A percentile compares a stretch with the other conserved stretches of the same genome.
phyloP scores from a whole-genome alignment of 2,329 filamentous ascomycete species.

The Monilinia aucupariae region DNA sequence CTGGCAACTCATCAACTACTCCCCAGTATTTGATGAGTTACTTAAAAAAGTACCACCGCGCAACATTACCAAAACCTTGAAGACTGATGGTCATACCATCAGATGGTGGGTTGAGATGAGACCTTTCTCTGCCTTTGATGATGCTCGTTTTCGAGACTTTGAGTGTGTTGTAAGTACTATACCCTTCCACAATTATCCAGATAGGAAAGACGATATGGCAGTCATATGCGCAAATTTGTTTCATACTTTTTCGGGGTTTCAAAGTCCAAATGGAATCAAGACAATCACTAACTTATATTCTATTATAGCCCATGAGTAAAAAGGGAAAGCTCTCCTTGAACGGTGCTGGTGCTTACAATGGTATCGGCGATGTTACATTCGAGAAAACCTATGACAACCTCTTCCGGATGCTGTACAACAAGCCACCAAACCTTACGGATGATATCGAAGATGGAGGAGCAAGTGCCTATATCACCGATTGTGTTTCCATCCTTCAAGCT shows the following conservation, averaged over 20 bases:
- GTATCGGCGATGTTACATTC: slow-evolving; percentile 18
- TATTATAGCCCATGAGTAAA: slow-evolving; percentile 10
- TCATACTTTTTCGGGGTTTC: not conserved
- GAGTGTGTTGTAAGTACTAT: slow-evolving; percentile 25
- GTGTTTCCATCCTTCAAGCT: slow-evolving; percentile 24
- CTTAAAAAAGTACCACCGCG: slow-evolving; percentile 15
- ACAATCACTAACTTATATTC: not conserved
- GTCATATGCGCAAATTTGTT: not conserved
- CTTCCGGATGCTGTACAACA: slow-evolving; percentile 27
- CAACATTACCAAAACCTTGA: slow-evolving; percentile 20
- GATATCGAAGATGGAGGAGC: slow-evolving; percentile 17
- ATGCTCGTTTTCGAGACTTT: slow-evolving; percentile 27
- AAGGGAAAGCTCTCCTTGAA: not conserved
- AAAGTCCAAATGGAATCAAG: not conserved
- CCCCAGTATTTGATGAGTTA: slow-evolving; percentile 18
- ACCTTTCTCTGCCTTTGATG: not conserved
- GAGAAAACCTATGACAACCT: slow-evolving; percentile 31
- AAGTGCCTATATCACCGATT: slow-evolving; percentile 22
- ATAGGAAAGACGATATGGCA: not conserved
- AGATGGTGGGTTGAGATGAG: slow-evolving; percentile 28
- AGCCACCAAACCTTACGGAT: slow-evolving; percentile 20
- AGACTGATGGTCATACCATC: slow-evolving; percentile 19
- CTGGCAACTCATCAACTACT: slow-evolving; percentile 23
- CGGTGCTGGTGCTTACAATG: slow-evolving; percentile 18
- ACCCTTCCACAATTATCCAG: not conserved